Percentiles rank a stretch among this genome's conserved stretches.
These are phyloP conservation scores for Phyllosticta ampelicida DNA, from an alignment of 2,329 filamentous ascomycete genomes.

Conservation along the genomic window DNA sequence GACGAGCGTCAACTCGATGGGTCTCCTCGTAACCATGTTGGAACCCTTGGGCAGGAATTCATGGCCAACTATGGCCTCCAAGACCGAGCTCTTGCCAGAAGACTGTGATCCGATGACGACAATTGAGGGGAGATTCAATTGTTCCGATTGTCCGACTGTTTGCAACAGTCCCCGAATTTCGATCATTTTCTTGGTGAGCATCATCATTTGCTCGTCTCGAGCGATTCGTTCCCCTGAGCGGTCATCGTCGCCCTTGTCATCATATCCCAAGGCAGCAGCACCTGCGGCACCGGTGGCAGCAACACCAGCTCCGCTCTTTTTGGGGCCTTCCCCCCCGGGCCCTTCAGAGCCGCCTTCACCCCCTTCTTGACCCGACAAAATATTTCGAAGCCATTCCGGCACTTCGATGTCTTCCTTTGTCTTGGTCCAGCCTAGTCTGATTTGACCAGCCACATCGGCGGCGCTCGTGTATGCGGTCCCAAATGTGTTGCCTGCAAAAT, in stretches of 20 bases:
- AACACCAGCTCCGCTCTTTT: constrained; percentile 41
- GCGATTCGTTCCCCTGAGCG: constrained; percentile 55
- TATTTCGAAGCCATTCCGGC: constrained; percentile 66
- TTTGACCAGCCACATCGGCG: constrained; percentile 67
- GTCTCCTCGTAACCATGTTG: constrained; percentile 95
- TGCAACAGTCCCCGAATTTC: constrained; percentile 90
- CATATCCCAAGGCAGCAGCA: constrained; percentile 69
- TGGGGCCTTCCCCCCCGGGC: constrained; percentile 33
- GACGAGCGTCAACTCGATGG: constrained; percentile 90
- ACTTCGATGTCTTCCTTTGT: constrained; percentile 69
- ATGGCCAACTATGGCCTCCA: constrained; percentile 94
- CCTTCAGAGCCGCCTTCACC: constrained; percentile 29
- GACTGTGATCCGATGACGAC: constrained; percentile 99
- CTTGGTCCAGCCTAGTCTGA: constrained; percentile 67
- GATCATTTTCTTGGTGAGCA: constrained; percentile 98
- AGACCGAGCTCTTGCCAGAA: constrained; percentile 92
- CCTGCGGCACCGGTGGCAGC: constrained; percentile 59
- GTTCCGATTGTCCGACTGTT: constrained; percentile 81
- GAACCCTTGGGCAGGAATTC: constrained; percentile 96
- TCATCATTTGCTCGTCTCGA: constrained; percentile 98
- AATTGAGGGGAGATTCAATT: constrained; percentile 83
- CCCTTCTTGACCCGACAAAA: constrained; percentile 42
- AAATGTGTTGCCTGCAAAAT: constrained; percentile 59
- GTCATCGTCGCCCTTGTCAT: constrained; percentile 55
- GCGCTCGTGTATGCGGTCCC: constrained; percentile 60